Evolutionary conservation across 139 green algal genomes (phyloP).

Genomic region (Chlamydomonas incerta): DNA sequence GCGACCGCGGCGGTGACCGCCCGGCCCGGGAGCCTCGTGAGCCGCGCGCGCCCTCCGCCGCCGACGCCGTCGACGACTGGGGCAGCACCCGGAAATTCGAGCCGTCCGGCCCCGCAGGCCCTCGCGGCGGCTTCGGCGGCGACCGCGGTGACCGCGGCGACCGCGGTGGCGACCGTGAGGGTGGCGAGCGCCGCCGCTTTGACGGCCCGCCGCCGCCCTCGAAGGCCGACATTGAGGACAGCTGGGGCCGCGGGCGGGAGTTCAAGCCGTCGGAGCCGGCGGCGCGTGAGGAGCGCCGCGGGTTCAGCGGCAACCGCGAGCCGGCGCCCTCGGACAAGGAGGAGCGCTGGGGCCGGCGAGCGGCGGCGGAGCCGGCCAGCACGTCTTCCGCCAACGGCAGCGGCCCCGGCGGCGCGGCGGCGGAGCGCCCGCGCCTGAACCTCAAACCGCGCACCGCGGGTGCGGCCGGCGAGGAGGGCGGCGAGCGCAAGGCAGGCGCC

Average conservation of each 20-base stretch:
- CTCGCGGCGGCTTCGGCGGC: slow-evolving; percentile 28
- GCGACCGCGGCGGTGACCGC: slow-evolving; percentile 24
- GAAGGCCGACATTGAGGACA: slow-evolving; percentile 55
- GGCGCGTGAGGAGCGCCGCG: neutral
- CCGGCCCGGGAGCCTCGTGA: slow-evolving; percentile 43
- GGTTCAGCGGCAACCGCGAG: slow-evolving; percentile 6
- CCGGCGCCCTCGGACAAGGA: neutral
- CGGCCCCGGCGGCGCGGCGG: neutral
- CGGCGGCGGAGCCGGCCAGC: neutral
- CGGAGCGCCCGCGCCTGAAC: slow-evolving; percentile 66
- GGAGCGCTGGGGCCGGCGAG: slow-evolving; percentile 21
- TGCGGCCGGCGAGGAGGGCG: neutral
- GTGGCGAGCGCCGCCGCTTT: slow-evolving; percentile 7
- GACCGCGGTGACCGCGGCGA: slow-evolving; percentile 27
- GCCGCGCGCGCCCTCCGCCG: slow-evolving; percentile 61
- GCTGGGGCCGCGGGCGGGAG: slow-evolving; percentile 44
- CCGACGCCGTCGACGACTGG: slow-evolving; percentile 84
- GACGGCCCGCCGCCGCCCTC: slow-evolving; percentile 19
- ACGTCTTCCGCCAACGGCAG: neutral
- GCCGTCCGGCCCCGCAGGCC: slow-evolving; percentile 41
- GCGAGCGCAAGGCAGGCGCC: slow-evolving; percentile 37
- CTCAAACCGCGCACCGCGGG: slow-evolving; percentile 55
- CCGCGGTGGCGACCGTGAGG: neutral
- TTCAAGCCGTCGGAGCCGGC: slow-evolving; percentile 24
- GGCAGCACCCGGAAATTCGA: slow-evolving; percentile 70